These are phyloP conservation scores for Gomphus sp. DNA, from an alignment of 1,284 basidiomycete genomes.

Conservation along the genomic window DNA sequence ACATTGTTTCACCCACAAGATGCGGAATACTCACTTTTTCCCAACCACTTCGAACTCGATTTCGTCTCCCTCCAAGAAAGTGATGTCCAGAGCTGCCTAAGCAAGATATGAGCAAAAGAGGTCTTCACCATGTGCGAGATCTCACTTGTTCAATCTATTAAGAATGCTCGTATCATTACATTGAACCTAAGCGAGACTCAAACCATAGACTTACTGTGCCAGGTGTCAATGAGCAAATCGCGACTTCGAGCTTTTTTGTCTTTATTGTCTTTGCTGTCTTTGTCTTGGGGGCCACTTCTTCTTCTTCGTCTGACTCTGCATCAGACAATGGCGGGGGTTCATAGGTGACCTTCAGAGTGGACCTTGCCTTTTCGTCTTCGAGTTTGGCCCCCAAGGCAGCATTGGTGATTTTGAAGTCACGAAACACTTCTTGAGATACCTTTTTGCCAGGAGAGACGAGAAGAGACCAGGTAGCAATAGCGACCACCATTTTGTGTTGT, in stretches of 20 bases:
- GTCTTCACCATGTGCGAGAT: background rate
- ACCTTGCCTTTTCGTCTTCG: constrained; percentile 53
- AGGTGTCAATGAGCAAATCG: constrained; percentile 63
- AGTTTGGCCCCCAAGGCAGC: constrained; percentile 73
- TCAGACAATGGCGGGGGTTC: constrained; percentile 32
- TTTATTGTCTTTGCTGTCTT: constrained; percentile 23
- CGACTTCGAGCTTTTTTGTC: constrained; percentile 33
- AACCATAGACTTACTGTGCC: constrained; percentile 45
- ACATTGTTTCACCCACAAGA: background rate
- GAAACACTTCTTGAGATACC: constrained; percentile 51
- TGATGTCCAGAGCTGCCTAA: constrained; percentile 69
- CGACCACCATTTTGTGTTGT: constrained; percentile 7
- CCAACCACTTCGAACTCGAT: constrained; percentile 70
- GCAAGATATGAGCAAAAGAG: constrained; percentile 43
- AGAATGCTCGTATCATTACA: background rate
- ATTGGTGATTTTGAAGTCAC: constrained; percentile 79
- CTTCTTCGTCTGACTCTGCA: constrained; percentile 43
- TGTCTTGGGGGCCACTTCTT: constrained; percentile 21
- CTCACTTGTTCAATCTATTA: constrained; percentile 7
- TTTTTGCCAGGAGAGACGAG: constrained; percentile 54
- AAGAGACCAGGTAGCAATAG: constrained; percentile 36
- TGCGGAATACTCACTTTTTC: constrained; percentile 50
- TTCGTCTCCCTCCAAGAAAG: constrained; percentile 65
- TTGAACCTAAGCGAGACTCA: background rate
- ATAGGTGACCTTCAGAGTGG: constrained; percentile 76